Evolutionary conservation across 2,329 filamentous ascomycete genomes (phyloP).

Genomic region (Ophiocordyceps polyrhachis-furcata): DNA sequence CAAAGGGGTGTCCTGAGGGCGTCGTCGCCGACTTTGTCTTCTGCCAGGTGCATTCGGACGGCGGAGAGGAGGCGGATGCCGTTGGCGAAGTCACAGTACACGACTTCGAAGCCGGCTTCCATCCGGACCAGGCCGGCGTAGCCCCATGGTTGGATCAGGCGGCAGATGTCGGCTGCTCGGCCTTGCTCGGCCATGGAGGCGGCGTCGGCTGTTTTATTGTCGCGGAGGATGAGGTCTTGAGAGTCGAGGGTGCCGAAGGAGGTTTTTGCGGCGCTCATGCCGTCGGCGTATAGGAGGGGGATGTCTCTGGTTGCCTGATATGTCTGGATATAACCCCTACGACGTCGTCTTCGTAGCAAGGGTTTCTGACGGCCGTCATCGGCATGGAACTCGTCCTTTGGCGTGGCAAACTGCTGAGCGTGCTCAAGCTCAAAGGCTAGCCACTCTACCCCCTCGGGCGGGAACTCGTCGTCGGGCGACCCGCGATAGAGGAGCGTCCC

Average conservation of each 20-base stretch:
- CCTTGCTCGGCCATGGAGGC: slow-evolving; percentile 20
- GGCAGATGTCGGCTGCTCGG: slow-evolving; percentile 38
- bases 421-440: slow-evolving; percentile 64
- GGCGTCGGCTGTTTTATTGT: slow-evolving; percentile 8
- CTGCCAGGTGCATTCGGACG: background rate
- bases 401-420: slow-evolving; percentile 16
- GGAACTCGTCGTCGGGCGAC: slow-evolving; percentile 18
- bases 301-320: slow-evolving; percentile 41
- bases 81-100: slow-evolving; percentile 42
- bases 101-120: slow-evolving; percentile 54
- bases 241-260: slow-evolving; percentile 47
- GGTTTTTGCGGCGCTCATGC: slow-evolving; percentile 49
- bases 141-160: slow-evolving; percentile 30
- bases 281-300: slow-evolving; percentile 49
- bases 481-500: slow-evolving; percentile 55
- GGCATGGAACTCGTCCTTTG: background rate
- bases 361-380: background rate
- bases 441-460: slow-evolving; percentile 43
- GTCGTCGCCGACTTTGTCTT: background rate
- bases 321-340: slow-evolving; percentile 44
- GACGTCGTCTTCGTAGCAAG: background rate
- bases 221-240: slow-evolving; percentile 42
- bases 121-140: slow-evolving; percentile 49
- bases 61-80: slow-evolving; percentile 12
- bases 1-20: slow-evolving; percentile 10